Evolutionary conservation across 2,329 filamentous ascomycete species (phyloP).

Genomic region (Botrytis pseudocinerea): DNA sequence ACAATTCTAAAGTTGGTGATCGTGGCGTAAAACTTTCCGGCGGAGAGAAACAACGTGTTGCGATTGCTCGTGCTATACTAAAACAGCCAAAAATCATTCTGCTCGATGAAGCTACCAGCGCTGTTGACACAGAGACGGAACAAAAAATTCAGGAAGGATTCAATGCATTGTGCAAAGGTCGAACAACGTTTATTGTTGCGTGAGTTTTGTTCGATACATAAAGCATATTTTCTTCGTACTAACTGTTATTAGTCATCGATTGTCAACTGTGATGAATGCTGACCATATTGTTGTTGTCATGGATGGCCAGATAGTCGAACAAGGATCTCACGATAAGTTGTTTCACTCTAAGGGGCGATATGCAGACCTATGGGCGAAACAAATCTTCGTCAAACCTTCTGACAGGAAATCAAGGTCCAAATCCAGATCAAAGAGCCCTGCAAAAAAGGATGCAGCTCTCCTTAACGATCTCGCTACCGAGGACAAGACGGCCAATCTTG

Average conservation of each 20-base stretch:
- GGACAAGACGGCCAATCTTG: slow-evolving; percentile 28
- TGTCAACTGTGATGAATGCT: slow-evolving; percentile 56
- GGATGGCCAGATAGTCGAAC: slow-evolving; percentile 52
- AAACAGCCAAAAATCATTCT: slow-evolving; percentile 92
- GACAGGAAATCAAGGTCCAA: slow-evolving; percentile 31
- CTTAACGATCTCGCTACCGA: slow-evolving; percentile 38
- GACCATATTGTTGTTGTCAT: slow-evolving; percentile 56
- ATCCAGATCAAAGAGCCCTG: slow-evolving; percentile 34
- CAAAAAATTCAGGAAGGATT: slow-evolving; percentile 75
- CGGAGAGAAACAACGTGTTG: slow-evolving; percentile 82
- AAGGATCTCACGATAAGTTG: slow-evolving; percentile 52
- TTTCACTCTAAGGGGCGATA: slow-evolving; percentile 52
- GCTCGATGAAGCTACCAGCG: slow-evolving; percentile 92
- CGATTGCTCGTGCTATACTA: slow-evolving; percentile 87
- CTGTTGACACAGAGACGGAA: slow-evolving; percentile 91
- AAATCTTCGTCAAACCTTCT: slow-evolving; percentile 41
- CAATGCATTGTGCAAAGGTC: slow-evolving; percentile 48
- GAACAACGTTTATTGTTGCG: slow-evolving; percentile 50
- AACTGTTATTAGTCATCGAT: slow-evolving; percentile 43
- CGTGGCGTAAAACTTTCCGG: slow-evolving; percentile 67
- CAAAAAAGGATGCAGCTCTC: slow-evolving; percentile 35
- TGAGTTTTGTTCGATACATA: slow-evolving; percentile 27
- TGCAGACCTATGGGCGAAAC: slow-evolving; percentile 52
- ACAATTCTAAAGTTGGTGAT: slow-evolving; percentile 48
- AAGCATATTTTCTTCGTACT: slow-evolving; percentile 18